Conservation (phyloP, 2,329 filamentous ascomycete species). For the Xylaria sp. region DNA sequence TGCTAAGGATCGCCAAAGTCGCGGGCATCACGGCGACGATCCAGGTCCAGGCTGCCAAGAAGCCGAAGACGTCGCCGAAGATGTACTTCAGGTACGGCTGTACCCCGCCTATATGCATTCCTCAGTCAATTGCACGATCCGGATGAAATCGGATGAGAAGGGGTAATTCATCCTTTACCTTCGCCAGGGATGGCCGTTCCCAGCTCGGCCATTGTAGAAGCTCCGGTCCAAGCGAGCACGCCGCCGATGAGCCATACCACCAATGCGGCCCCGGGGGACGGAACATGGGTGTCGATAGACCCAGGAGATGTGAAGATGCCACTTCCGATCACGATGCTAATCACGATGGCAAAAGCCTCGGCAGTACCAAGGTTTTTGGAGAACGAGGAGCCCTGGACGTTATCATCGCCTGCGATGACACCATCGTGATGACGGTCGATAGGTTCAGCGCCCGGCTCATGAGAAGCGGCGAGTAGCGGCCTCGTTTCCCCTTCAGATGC, state of each 20-base stretch:
- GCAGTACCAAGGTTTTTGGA: conserved; percentile 48
- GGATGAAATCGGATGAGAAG: neutral
- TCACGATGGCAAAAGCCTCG: conserved; percentile 65
- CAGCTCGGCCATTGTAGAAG: conserved; percentile 70
- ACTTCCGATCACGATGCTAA: conserved; percentile 72
- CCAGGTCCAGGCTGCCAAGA: conserved; percentile 73
- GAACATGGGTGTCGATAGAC: conserved; percentile 71
- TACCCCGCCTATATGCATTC: conserved; percentile 61
- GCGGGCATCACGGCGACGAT: conserved; percentile 73
- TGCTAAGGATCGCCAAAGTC: conserved; percentile 71
- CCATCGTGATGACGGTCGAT: conserved; percentile 13
- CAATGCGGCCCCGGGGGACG: conserved; percentile 68
- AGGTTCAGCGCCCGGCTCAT: conserved; percentile 5
- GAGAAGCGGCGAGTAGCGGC: conserved; percentile 28
- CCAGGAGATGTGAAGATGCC: conserved; percentile 74
- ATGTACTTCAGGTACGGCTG: conserved; percentile 71
- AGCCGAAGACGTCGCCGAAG: conserved; percentile 70
- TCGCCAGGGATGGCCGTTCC: conserved; percentile 72
- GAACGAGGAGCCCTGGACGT: conserved; percentile 44
- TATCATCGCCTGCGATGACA: conserved; percentile 22
- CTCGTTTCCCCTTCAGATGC: conserved; percentile 32
- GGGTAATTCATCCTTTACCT: conserved; percentile 49
- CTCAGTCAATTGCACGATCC: conserved; percentile 6
- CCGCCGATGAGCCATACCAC: conserved; percentile 71
- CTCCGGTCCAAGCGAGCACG: conserved; percentile 72